Evolutionary conservation across 1,284 basidiomycete species (phyloP).

Genomic region (Xerocomus minutiporus): DNA sequence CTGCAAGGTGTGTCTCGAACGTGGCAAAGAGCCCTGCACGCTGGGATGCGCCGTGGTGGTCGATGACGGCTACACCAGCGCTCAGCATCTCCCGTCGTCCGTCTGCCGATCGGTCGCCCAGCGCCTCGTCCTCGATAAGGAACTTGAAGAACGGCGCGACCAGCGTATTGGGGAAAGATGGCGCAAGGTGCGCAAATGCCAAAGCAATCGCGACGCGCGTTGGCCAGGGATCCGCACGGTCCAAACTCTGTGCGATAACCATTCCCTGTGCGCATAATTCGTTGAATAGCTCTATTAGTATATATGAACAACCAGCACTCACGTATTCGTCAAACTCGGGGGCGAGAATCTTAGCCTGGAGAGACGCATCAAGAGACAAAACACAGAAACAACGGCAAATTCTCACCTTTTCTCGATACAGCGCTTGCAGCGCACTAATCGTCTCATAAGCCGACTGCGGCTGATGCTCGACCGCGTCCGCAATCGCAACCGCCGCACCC

Average conservation of each 20-base stretch:
- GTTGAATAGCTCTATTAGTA: background rate
- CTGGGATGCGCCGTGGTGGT: constrained; percentile 73
- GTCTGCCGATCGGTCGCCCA: constrained; percentile 82
- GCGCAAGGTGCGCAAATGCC: constrained; percentile 69
- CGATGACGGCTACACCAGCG: constrained; percentile 81
- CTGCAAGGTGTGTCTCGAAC: constrained; percentile 79
- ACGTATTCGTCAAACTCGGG: constrained; percentile 91
- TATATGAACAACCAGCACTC: constrained; percentile 26
- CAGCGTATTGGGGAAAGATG: constrained; percentile 59
- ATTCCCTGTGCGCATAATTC: constrained; percentile 62
- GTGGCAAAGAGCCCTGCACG: constrained; percentile 77
- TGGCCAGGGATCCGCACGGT: constrained; percentile 90
- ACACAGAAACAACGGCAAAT: no score
- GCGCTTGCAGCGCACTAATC: constrained; percentile 54
- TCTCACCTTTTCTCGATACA: constrained; percentile 73
- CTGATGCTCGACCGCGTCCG: constrained; percentile 74
- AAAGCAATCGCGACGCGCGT: constrained; percentile 75
- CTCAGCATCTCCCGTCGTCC: constrained; percentile 87
- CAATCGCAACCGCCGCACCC: constrained; percentile 71
- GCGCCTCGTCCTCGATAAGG: constrained; percentile 77
- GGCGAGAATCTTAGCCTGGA: constrained; percentile 69
- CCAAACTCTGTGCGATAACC: constrained; percentile 86
- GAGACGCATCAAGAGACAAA: no score
- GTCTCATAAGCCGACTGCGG: constrained; percentile 58
- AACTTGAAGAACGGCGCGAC: constrained; percentile 85